Conservation (phyloP, 2,329 filamentous ascomycete species). For the Neurospora crassa region DNA sequence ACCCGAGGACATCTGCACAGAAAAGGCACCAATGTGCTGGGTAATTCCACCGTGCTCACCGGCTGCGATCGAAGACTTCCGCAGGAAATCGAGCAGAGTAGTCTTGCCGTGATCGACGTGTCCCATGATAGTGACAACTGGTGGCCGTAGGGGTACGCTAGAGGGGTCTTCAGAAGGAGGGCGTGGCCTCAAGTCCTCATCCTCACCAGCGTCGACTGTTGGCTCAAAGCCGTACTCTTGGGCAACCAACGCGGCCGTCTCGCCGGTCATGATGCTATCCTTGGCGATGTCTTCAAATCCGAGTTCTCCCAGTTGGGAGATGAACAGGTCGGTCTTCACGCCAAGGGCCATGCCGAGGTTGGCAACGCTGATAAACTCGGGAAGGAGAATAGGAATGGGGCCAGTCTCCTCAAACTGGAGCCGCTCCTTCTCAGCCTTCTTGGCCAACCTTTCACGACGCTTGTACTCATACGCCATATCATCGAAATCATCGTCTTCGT, state of each 20-base stretch:
- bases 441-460: conserved; percentile 33
- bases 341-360: conserved; percentile 70
- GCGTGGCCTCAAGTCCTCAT: conserved; percentile 61
- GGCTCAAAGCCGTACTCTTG: conserved; percentile 91
- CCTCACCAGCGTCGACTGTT: conserved; percentile 56
- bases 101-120: conserved; percentile 99
- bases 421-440: conserved; percentile 27
- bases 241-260: conserved; percentile 82
- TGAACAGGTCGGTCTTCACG: conserved; percentile 60
- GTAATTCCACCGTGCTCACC: conserved; percentile 95
- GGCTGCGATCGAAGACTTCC: conserved; percentile 84
- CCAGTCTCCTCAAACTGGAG: conserved; percentile 27
- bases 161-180: conserved; percentile 60
- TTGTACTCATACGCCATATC: conserved; percentile 29
- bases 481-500: conserved; percentile 32
- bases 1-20: conserved; percentile 74
- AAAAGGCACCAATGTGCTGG: conserved; percentile 96
- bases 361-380: conserved; percentile 84
- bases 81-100: conserved; percentile 85
- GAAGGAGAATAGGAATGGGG: conserved; percentile 60
- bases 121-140: conserved; percentile 98
- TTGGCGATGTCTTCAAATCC: conserved; percentile 80
- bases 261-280: conserved; percentile 81
- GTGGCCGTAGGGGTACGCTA: conserved; percentile 63
- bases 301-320: conserved; percentile 67